A percentile compares a stretch with the other conserved stretches of the same genome.
Evolutionary conservation across 2,329 filamentous ascomycete species (phyloP).

Genomic region (Blastomyces percursus): DNA sequence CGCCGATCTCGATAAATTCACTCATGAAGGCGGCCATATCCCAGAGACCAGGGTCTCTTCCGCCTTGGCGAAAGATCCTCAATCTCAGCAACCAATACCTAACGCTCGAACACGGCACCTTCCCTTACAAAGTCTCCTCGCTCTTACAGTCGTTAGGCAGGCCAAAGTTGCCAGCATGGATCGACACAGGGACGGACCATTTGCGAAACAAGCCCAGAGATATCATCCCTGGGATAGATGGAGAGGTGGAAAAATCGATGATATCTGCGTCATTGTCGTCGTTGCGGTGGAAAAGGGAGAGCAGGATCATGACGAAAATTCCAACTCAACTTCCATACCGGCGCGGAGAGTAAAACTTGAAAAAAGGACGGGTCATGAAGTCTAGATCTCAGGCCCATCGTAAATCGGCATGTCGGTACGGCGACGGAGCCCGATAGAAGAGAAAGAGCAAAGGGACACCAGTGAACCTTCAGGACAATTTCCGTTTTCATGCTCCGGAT

Average conservation of each 20-base stretch:
- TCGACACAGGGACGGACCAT: constrained; percentile 73
- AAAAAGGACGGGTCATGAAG: background rate
- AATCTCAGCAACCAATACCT: constrained; percentile 11
- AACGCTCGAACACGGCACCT: constrained; percentile 21
- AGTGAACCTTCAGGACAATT: background rate
- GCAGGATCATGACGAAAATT: background rate
- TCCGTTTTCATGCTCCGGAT: background rate
- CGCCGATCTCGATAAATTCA: constrained; percentile 47
- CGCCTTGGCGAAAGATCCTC: constrained; percentile 7
- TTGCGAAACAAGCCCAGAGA: constrained; percentile 86
- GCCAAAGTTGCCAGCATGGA: constrained; percentile 80
- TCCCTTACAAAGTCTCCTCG: constrained; percentile 67
- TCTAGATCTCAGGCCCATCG: background rate
- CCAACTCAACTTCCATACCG: background rate
- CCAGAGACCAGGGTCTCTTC: constrained; percentile 19
- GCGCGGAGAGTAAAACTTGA: background rate
- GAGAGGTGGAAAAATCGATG: constrained; percentile 87
- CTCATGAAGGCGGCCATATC: constrained; percentile 35
- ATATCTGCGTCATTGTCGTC: constrained; percentile 78
- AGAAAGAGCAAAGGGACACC: background rate
- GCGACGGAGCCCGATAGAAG: background rate
- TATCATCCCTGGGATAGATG: constrained; percentile 78
- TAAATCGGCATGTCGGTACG: background rate
- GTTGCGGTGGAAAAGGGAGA: constrained; percentile 53
- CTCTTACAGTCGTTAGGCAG: constrained; percentile 65